These are phyloP conservation scores for Fusarium sp. DNA, from an alignment of 2,329 filamentous ascomycete species.

Conservation along the genomic window DNA sequence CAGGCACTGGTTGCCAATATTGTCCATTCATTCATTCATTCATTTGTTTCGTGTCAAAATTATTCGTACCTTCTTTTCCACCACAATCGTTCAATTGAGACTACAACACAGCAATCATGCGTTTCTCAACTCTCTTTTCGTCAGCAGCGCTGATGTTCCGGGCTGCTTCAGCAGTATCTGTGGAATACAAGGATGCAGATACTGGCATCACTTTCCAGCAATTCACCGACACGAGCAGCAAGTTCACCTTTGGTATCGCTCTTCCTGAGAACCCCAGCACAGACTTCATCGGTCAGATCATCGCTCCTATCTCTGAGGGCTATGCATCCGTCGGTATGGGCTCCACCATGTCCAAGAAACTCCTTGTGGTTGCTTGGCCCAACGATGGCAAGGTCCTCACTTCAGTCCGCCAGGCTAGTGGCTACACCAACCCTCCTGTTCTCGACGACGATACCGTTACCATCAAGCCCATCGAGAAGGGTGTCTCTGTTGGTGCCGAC, in stretches of 20 bases:
- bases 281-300: constrained; percentile 69
- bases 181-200: constrained; percentile 57
- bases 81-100: background rate
- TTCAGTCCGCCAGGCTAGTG: constrained; percentile 68
- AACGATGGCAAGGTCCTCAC: constrained; percentile 66
- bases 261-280: constrained; percentile 64
- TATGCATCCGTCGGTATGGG: constrained; percentile 69
- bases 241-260: constrained; percentile 66
- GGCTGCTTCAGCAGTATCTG: constrained; percentile 27
- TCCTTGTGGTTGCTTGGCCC: constrained; percentile 71
- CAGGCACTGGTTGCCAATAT: constrained; percentile 36
- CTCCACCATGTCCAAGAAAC: constrained; percentile 67
- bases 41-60: constrained; percentile 10
- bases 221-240: constrained; percentile 58
- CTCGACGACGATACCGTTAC: constrained; percentile 69
- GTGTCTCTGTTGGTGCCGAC: constrained; percentile 67
- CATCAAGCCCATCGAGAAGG: constrained; percentile 68
- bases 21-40: constrained; percentile 31
- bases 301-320: constrained; percentile 62
- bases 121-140: constrained; percentile 34
- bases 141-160: constrained; percentile 38
- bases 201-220: constrained; percentile 68
- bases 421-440: constrained; percentile 68
- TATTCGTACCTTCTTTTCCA: constrained; percentile 6
- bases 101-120: constrained; percentile 26